Percentiles rank a stretch among this genome's conserved stretches.
Conservation (phyloP, 192 early-diverging fungal species). For the Coemansia sp. region DNA sequence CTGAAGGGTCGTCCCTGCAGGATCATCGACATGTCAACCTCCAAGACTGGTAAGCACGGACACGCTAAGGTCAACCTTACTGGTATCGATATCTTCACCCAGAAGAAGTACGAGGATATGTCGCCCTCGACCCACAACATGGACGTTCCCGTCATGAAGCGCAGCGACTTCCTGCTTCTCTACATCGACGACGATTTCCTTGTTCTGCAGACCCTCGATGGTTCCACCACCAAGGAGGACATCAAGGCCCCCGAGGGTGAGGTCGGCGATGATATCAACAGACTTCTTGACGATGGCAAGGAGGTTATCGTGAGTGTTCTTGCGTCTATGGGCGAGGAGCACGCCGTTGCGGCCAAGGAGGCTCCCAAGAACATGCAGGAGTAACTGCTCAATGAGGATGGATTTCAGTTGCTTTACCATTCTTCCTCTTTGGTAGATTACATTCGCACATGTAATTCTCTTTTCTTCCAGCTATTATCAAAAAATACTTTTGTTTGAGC, state of each 20-base stretch:
- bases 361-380: slow-evolving; percentile 14
- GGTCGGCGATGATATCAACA: slow-evolving; percentile 66
- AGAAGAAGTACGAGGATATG: slow-evolving; percentile 97
- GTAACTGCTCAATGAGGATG: neutral
- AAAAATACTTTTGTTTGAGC: neutral
- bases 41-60: slow-evolving; percentile 99
- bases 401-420: neutral
- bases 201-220: slow-evolving; percentile 44
- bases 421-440: neutral
- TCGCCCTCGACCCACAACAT: slow-evolving; percentile 99
- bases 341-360: slow-evolving; percentile 74
- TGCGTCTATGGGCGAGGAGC: slow-evolving; percentile 91
- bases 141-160: slow-evolving; percentile 94
- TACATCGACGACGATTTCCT: slow-evolving; percentile 92
- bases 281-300: slow-evolving; percentile 43
- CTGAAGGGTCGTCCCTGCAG: slow-evolving; percentile 99
- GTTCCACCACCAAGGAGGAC: slow-evolving; percentile 91
- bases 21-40: slow-evolving; percentile 99
- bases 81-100: slow-evolving; percentile 96
- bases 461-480: neutral
- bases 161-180: slow-evolving; percentile 82
- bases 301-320: slow-evolving; percentile 86
- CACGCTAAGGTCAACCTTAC: slow-evolving; percentile 99
- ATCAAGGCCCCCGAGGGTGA: slow-evolving; percentile 90
- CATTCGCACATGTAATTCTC: neutral